These are phyloP conservation scores for Citrus glauca DNA, from an alignment of 345 rosid species.

Conservation along the genomic window DNA sequence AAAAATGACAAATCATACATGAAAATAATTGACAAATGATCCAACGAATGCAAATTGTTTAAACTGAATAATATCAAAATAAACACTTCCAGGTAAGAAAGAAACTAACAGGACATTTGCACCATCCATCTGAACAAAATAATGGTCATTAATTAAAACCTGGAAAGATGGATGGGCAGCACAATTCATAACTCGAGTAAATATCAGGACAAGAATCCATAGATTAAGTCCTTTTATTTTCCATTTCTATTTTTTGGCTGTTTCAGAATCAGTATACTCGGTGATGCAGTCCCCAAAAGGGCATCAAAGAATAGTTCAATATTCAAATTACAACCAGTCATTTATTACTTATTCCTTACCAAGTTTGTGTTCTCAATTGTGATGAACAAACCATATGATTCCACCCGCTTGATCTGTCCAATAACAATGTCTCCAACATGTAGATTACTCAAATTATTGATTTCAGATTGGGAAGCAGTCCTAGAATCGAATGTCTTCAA, in stretches of 20 bases:
- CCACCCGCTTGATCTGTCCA: constrained; percentile 77
- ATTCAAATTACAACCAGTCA: background rate
- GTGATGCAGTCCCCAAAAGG: background rate
- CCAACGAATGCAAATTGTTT: background rate
- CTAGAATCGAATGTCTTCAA: constrained; percentile 49
- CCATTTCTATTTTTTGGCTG: too few species aligned
- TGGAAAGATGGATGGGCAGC: background rate
- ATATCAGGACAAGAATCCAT: background rate
- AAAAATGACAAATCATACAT: background rate
- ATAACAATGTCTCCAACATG: constrained; percentile 57
- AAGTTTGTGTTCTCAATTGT: constrained; percentile 54
- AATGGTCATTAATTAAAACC: background rate
- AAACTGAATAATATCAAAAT: constrained; percentile 4
- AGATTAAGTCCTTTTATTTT: background rate
- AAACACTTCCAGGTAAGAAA: background rate
- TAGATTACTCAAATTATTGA: constrained; percentile 48
- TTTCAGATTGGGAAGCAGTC: constrained; percentile 39
- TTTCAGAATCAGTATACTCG: background rate
- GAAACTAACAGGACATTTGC: background rate
- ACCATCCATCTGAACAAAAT: background rate
- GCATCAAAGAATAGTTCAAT: background rate
- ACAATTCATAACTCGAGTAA: background rate
- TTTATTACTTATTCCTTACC: constrained; percentile 44
- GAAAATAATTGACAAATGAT: background rate
- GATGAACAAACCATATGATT: constrained; percentile 76